phyloP scores from a whole-genome alignment of 148 eudicot species.

The Fagopyrum homotropicum region DNA sequence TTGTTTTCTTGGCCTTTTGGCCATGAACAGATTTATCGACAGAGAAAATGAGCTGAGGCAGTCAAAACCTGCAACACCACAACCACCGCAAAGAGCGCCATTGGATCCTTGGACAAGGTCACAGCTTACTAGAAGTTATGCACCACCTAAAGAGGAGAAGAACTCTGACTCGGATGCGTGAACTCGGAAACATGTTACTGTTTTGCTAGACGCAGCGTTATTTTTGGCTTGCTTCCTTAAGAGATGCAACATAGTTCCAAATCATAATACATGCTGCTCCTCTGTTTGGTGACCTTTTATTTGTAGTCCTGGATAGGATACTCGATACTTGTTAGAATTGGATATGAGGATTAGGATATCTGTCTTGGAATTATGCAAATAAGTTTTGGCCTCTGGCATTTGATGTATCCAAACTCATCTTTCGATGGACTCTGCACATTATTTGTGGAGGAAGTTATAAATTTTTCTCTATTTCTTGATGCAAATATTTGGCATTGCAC shows the following conservation, averaged over 20 bases:
- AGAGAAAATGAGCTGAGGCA: conserved; percentile 91
- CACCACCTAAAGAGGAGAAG: conserved; percentile 83
- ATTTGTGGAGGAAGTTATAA: too few relatives aligned
- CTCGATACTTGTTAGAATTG: too few relatives aligned
- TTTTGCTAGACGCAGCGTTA: not conserved
- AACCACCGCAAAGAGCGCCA: conserved; percentile 62
- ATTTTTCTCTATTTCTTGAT: too few relatives aligned
- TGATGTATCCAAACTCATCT: too few relatives aligned
- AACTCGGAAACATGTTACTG: not conserved
- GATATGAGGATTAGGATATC: too few relatives aligned
- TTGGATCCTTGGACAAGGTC: conserved; percentile 96
- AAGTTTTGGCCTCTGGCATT: too few relatives aligned
- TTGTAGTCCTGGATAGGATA: too few relatives aligned
- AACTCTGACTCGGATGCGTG: conserved; percentile 38
- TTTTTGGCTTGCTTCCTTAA: not conserved
- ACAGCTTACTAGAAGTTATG: conserved; percentile 65
- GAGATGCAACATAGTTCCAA: not conserved
- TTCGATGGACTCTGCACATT: too few relatives aligned
- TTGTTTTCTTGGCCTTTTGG: not conserved
- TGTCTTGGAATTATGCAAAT: too few relatives aligned
- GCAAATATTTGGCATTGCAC: too few relatives aligned
- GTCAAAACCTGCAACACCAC: conserved; percentile 74
- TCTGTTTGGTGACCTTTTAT: too few relatives aligned
- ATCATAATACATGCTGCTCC: not conserved
- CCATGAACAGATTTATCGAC: conserved; percentile 59